Base-by-base conservation (phyloP, 225 moss, liverwort and hornwort species). In the Sphagnum contortum region DNA sequence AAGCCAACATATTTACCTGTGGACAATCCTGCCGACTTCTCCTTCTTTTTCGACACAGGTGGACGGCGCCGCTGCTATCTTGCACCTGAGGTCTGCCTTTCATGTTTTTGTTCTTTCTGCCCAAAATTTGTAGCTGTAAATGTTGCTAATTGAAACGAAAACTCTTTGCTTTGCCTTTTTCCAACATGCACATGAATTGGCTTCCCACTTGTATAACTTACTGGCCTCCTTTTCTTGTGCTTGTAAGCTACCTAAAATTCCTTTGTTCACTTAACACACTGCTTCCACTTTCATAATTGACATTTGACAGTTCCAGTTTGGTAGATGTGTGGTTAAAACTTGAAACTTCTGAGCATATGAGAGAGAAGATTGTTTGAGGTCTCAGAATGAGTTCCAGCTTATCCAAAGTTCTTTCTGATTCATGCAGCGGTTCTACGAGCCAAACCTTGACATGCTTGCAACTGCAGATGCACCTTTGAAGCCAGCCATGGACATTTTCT, bases 41-140 rank as follows among this genome's bases (percentile, higher is more conserved):
- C 98, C 44, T 93, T 93, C 72, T 98, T 93, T 72, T 98, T 93
- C 55, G 98, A 98, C 69, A 91, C 91, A 55, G 98, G 98, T 55
- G 76, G 93, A 65, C 87, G 93, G 73, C 87, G 98, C 61, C 89
- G 93, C 62, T 98, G 98, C 75, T 98, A 98, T 69, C 69, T 98
- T 60, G 98, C 98, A 69, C 98, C 98, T 67, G 98, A 98, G 98
- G 91, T 91, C 8, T 52, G 60, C 29, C 4, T 12, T 9, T 62
- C 44, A 47, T 45, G 12, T 47, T 45, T 11, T 57, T 14, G 12
- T 11, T 14, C 57, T 57, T 11, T 14, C n/a, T 57, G n/a, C 14
- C 14, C 3, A 5, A 57, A 57, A 14, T 59, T 12, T 12, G 58
- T 12, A 44, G 58, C 14, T 9, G 13, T 12, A 59, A 8, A 4